Evolutionary conservation across 2,329 filamentous ascomycete species (phyloP), one percentile per base, ranked within the genome.

Genomic region (Spiromastix sp.): DNA sequence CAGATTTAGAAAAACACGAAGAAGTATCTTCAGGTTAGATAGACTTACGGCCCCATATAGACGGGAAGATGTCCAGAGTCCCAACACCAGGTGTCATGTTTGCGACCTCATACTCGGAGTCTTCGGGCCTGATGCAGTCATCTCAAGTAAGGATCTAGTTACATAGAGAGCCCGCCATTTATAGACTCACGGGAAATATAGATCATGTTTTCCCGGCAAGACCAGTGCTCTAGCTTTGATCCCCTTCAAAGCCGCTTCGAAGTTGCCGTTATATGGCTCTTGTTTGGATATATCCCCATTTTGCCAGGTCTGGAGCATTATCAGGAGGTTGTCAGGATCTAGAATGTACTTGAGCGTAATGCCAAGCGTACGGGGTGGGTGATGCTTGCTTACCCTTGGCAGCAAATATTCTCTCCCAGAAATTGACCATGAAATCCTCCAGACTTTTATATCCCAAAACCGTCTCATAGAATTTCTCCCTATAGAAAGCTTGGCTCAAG

Each of bases 261-360:
- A 80, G 42, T 81, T 60, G 1, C 73, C 77, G 39, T 78, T 70
- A 43, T 82, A 86, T 3, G 74, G 77, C 36, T 76, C 67, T 48
- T 85, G 79, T 4, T 71, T 59, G 3, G 80, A 82, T 32, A 75
- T 71, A 48, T 89, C 81, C 1, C 71, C 82, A 4, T 72, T 68
- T 54, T 89, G 82, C 84, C 84, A 91, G 0, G 81, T 86, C 21
- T 80, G 71, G 3, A 85, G 61, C 82, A 86, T 85, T 1, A 71
- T 70, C 1, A 86, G 63, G 51, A 86, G 64, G 42, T 86, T 84
- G 45, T 85, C 80, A 0, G 82, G 81, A 45, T 85, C 79, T 68
- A 46, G 1, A 27, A n/a, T n/a, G n/a, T n/a, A n/a, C n/a, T n/a
- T n/a, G n/a, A n/a, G n/a, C n/a, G n/a, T n/a, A n/a, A n/a, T n/a